phyloP scores from a whole-genome alignment of 345 rosid species.

The Lepidium sativum region DNA sequence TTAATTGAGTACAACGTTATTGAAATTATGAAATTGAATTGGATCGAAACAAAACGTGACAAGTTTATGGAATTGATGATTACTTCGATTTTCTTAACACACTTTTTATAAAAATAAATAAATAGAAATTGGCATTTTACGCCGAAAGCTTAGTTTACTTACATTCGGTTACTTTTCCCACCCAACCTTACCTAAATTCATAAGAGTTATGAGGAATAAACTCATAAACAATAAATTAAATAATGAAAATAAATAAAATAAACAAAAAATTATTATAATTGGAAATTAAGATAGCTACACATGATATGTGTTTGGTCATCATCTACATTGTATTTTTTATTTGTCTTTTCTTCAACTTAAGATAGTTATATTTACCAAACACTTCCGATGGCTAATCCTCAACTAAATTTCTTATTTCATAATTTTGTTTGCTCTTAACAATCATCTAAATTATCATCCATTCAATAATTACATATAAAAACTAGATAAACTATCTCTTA shows the following conservation, averaged over 20 bases:
- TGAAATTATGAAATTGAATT: not conserved
- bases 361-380: conserved; percentile 1
- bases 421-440: not conserved
- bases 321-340: not conserved
- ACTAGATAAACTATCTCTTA: not conserved
- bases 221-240: not conserved
- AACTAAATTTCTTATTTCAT: not conserved
- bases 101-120: not conserved
- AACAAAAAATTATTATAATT: not conserved
- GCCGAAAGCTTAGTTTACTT: conserved; percentile 14
- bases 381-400: conserved; percentile 8
- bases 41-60: not conserved
- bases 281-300: conserved; percentile 18
- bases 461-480: not conserved
- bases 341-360: conserved; percentile 1
- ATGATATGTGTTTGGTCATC: conserved; percentile 13
- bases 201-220: conserved; percentile 1
- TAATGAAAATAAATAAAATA: not conserved
- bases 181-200: conserved; percentile 20
- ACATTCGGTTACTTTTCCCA: conserved; percentile 6
- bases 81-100: not conserved
- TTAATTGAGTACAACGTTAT: too few species aligned
- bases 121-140: conserved; percentile 6
- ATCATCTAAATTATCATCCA: not conserved
- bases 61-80: conserved; percentile 6